These are phyloP conservation scores for Cystofilobasidium ferigula DNA, from an alignment of 768 basidiomycete species.

Conservation along the genomic window DNA sequence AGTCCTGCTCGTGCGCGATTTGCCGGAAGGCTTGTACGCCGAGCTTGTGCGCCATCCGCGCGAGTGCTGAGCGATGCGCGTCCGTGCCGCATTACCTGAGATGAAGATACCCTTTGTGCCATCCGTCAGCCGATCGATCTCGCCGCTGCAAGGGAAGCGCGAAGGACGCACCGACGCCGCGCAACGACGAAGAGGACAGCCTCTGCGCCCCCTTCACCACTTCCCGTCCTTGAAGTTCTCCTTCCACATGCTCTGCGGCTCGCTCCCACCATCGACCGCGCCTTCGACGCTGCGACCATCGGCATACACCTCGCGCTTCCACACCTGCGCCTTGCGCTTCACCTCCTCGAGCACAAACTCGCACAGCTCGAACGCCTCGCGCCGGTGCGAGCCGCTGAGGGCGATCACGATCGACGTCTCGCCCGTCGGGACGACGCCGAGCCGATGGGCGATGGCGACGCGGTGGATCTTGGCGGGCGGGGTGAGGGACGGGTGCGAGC, in stretches of 20 bases:
- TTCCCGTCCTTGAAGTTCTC: conserved; percentile 41
- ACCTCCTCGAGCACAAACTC: conserved; percentile 77
- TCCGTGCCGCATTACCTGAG: too few relatives aligned
- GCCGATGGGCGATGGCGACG: conserved; percentile 59
- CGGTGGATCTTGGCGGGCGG: conserved; percentile 39
- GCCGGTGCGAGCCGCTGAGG: conserved; percentile 71
- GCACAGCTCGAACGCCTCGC: conserved; percentile 66
- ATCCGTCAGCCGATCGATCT: too few relatives aligned
- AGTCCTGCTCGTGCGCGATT: conserved; percentile 82
- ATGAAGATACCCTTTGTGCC: too few relatives aligned
- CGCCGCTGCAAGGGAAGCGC: too few relatives aligned
- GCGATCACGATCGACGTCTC: conserved; percentile 75
- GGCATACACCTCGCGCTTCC: conserved; percentile 83
- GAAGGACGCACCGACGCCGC: too few relatives aligned
- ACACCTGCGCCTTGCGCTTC: conserved; percentile 71
- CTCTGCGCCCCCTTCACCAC: too few relatives aligned
- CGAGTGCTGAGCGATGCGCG: neutral
- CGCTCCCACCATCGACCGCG: neutral
- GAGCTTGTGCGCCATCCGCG: conserved; percentile 73
- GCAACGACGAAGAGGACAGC: too few relatives aligned
- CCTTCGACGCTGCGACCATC: conserved; percentile 10
- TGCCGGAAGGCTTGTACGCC: conserved; percentile 65
- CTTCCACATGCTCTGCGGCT: conserved; percentile 55
- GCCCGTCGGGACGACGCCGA: conserved; percentile 66
- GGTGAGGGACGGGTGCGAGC: conserved; percentile 13